phyloP scores from a whole-genome alignment of 495 filamentous ascomycete genomes.

The Jackrogersella minutella region DNA sequence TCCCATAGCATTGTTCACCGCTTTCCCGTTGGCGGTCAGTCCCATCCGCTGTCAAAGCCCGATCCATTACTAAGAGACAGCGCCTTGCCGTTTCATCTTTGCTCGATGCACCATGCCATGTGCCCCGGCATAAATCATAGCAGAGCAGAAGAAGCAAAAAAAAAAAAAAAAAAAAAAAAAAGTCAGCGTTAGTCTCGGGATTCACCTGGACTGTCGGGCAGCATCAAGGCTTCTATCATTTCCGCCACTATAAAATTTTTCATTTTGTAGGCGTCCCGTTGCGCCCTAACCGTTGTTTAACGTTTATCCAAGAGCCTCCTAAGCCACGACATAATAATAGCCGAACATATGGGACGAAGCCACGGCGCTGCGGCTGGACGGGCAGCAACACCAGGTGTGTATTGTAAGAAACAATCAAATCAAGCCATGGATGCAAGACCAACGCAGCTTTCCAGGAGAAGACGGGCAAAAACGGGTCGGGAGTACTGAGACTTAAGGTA shows the following conservation, averaged over 20 bases:
- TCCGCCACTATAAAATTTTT: too few species aligned
- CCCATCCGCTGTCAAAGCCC: conserved; percentile 37
- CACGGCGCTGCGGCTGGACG: conserved; percentile 36
- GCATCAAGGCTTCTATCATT: conserved; percentile 18
- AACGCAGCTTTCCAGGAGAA: conserved; percentile 44
- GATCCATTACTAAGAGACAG: conserved; percentile 27
- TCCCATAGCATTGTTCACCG: conserved; percentile 39
- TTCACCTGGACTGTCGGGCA: conserved; percentile 20
- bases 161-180: too few species aligned
- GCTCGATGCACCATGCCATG: conserved; percentile 1
- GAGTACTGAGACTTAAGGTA: conserved; percentile 21
- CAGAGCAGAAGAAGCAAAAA: too few species aligned
- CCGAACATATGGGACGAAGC: conserved; percentile 31
- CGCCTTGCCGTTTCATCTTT: conserved; percentile 28
- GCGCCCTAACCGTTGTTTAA: conserved; percentile 2
- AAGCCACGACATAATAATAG: conserved; percentile 31
- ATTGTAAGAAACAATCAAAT: conserved; percentile 33
- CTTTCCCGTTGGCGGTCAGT: conserved; percentile 28
- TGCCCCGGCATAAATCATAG: conserved; percentile 5
- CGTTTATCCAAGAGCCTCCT: conserved; percentile 25
- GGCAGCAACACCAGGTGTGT: conserved; percentile 30
- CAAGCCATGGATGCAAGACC: conserved; percentile 53
- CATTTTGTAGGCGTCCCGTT: conserved; percentile 4
- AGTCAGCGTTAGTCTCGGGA: conserved; percentile 6
- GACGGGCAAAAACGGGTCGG: conserved; percentile 16